Conservation (phyloP, 495 filamentous ascomycete species). For the Astrothelium macrocarpum region DNA sequence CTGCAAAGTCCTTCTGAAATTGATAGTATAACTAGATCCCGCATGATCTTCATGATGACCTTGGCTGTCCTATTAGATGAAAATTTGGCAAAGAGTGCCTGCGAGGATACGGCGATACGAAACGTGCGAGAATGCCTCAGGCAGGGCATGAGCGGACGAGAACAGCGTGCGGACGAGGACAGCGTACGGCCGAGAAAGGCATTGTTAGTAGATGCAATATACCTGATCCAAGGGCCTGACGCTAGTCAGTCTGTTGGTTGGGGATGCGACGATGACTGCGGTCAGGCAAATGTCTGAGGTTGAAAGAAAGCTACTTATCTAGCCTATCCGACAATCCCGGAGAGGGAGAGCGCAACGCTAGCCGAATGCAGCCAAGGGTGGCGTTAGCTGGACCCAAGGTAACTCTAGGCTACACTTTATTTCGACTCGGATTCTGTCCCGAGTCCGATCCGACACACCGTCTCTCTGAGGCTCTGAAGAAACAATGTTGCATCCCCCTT, state of each 20-base stretch:
- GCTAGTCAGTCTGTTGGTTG: neutral
- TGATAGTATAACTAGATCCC: neutral
- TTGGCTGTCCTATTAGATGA: neutral
- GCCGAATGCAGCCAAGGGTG: neutral
- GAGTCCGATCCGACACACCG: neutral
- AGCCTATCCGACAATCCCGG: neutral
- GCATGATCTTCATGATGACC: neutral
- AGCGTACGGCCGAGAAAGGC: neutral
- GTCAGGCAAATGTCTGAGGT: too few species aligned
- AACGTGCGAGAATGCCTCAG: neutral
- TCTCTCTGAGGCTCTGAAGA: neutral
- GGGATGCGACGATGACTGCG: neutral
- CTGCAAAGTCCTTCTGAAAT: neutral
- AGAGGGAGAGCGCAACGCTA: slow-evolving; percentile 2
- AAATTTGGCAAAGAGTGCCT: neutral
- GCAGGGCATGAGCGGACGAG: neutral
- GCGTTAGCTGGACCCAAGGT: neutral
- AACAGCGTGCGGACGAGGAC: neutral
- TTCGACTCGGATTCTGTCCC: neutral
- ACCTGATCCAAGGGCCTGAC: neutral
- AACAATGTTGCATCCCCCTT: neutral
- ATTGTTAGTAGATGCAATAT: neutral
- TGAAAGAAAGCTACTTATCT: too few species aligned
- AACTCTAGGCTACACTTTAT: neutral
- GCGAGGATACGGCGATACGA: neutral